Evolutionary conservation across 2,329 filamentous ascomycete species (phyloP).

Genomic region (Hypocrella siamensis): DNA sequence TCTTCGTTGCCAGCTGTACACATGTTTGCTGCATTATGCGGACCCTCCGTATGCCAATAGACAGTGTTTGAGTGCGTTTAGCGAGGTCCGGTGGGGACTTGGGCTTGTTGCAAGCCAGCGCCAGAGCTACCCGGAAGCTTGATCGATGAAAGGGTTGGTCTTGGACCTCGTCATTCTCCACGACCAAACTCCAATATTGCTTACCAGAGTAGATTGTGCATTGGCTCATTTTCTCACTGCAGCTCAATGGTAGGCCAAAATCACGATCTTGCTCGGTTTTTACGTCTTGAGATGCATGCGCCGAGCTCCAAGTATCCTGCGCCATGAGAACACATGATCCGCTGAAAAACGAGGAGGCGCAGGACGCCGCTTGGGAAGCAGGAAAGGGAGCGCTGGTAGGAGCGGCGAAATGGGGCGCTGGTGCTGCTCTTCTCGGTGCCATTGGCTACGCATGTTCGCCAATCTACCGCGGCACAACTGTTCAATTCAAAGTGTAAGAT

Average conservation of each 20-base stretch:
- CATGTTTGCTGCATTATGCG: conserved; percentile 1
- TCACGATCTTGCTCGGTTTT: too few species aligned
- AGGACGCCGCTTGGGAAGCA: conserved; percentile 57
- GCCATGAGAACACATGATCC: conserved; percentile 37
- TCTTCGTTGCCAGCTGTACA: conserved; percentile 3
- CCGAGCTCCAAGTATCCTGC: too few species aligned
- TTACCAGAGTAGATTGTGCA: too few species aligned
- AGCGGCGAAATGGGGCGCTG: conserved; percentile 58
- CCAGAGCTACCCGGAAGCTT: conserved; percentile 1
- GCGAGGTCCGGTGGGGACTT: conserved; percentile 4
- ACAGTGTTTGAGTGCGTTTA: conserved; percentile 3
- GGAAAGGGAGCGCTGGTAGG: conserved; percentile 50
- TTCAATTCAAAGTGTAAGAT: conserved; percentile 64
- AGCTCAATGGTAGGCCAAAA: too few species aligned
- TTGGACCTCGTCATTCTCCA: too few species aligned
- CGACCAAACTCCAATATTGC: too few species aligned
- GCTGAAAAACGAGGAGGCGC: conserved; percentile 49
- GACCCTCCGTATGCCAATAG: conserved; percentile 8
- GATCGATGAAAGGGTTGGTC: too few species aligned
- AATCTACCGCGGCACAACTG: conserved; percentile 54
- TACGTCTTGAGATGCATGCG: too few species aligned
- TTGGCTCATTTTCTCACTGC: too few species aligned
- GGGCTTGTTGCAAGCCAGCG: not conserved
- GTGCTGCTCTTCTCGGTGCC: conserved; percentile 43
- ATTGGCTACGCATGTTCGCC: conserved; percentile 51